Conservation (phyloP, 129 eudicot species). For the Ambrosia artemisiifolia region DNA sequence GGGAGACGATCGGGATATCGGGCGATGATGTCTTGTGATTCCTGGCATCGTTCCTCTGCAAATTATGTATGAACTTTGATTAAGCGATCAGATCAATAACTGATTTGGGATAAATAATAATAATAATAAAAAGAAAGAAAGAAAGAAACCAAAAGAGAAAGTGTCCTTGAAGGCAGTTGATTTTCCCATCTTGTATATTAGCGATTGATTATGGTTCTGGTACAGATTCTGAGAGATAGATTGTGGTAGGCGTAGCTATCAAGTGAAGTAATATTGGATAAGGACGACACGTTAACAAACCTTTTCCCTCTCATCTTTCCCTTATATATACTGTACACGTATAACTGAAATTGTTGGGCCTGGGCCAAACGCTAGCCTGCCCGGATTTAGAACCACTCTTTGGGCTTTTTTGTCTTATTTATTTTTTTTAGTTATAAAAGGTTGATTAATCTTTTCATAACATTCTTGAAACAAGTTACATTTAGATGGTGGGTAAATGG, state of each 20-base stretch:
- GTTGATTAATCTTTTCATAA: too few relatives aligned
- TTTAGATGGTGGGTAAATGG: too few relatives aligned
- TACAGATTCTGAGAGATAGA: slow-evolving; percentile 2
- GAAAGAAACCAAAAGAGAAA: slow-evolving; percentile 50
- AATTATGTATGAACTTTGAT: background rate
- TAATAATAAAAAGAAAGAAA: background rate
- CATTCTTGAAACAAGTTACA: too few relatives aligned
- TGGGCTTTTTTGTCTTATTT: too few relatives aligned
- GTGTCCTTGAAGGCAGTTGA: slow-evolving; percentile 55
- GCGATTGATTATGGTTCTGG: background rate
- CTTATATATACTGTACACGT: too few relatives aligned
- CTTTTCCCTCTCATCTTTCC: too few relatives aligned
- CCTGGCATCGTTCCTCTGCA: slow-evolving; percentile 71
- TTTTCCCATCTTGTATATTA: slow-evolving; percentile 47
- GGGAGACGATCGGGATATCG: slow-evolving; percentile 87
- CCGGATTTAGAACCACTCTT: too few relatives aligned
- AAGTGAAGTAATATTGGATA: slow-evolving; percentile 17
- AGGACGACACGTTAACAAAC: slow-evolving; percentile 13
- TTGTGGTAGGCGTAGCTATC: background rate
- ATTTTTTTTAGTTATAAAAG: too few relatives aligned
- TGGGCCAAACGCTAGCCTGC: too few relatives aligned
- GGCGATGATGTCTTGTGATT: slow-evolving; percentile 80
- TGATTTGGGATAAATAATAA: too few relatives aligned
- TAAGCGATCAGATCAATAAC: background rate
- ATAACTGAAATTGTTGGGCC: too few relatives aligned